These are phyloP conservation scores for Atalantia buxifolia DNA, from an alignment of 345 rosid species.

Conservation along the genomic window DNA sequence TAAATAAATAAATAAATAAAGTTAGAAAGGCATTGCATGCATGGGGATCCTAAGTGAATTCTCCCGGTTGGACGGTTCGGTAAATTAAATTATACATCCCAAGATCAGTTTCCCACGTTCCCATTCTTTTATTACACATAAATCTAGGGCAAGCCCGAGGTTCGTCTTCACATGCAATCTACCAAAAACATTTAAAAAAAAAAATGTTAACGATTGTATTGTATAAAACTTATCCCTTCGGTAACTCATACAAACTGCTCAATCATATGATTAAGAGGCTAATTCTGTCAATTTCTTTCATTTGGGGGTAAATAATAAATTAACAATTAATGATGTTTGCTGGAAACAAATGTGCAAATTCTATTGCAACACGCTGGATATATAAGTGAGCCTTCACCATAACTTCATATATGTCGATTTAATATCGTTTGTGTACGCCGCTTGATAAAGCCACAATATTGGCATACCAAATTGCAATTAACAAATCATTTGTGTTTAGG, in stretches of 20 bases:
- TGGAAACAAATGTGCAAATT: no score
- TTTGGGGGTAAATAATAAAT: background rate
- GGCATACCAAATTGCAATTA: no score
- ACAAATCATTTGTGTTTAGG: no score
- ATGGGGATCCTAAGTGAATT: constrained; percentile 15
- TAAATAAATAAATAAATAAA: background rate
- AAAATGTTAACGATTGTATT: no score
- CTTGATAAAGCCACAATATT: no score
- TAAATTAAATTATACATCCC: background rate
- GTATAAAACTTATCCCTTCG: background rate
- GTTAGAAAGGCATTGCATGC: background rate
- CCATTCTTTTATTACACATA: background rate
- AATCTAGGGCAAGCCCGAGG: background rate
- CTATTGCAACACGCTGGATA: no score
- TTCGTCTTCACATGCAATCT: background rate
- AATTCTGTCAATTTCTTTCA: background rate
- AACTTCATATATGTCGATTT: no score
- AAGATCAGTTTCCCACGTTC: background rate
- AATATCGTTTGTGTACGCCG: no score
- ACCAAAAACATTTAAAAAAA: no score
- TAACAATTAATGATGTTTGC: no score
- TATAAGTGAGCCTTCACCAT: no score
- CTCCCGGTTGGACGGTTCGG: background rate
- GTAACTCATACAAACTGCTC: background rate
- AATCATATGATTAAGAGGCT: background rate